These are phyloP conservation scores for Fusarium tuaranense DNA, from an alignment of 2,329 filamentous ascomycete genomes.

Conservation along the genomic window DNA sequence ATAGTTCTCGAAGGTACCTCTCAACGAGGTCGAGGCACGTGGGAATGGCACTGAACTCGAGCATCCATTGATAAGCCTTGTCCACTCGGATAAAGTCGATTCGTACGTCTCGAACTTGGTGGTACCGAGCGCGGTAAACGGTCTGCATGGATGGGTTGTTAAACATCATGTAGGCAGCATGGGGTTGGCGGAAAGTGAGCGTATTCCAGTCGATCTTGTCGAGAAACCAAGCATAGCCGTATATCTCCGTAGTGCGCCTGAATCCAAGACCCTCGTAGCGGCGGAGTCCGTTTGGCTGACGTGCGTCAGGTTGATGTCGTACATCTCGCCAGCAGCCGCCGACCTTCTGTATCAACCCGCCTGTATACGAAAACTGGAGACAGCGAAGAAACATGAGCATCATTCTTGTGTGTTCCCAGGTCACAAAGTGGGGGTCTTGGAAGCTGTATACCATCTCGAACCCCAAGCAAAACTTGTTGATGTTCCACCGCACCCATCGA, in stretches of 20 bases:
- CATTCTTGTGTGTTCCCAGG: background rate
- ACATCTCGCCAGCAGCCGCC: background rate
- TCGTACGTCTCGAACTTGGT: background rate
- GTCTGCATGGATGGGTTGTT: constrained; percentile 9
- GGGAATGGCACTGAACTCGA: background rate
- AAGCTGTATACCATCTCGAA: background rate
- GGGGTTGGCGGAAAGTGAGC: background rate
- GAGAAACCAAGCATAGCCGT: constrained; percentile 9
- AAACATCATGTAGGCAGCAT: constrained; percentile 6
- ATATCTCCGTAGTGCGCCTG: background rate
- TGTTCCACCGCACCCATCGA: background rate
- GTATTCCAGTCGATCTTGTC: constrained; percentile 5
- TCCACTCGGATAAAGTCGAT: background rate
- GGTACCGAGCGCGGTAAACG: background rate
- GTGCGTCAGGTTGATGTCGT: background rate
- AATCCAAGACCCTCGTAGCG: background rate
- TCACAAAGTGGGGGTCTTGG: background rate
- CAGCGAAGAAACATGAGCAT: background rate
- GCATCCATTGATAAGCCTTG: constrained; percentile 4
- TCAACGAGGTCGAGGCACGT: background rate
- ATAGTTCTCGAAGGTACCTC: constrained; percentile 1
- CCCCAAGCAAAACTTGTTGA: background rate
- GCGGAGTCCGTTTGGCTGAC: background rate
- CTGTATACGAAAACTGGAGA: background rate
- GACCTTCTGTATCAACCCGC: background rate